These are phyloP conservation scores for Rusavskia elegans DNA, from an alignment of 495 filamentous ascomycete genomes.

Conservation along the genomic window DNA sequence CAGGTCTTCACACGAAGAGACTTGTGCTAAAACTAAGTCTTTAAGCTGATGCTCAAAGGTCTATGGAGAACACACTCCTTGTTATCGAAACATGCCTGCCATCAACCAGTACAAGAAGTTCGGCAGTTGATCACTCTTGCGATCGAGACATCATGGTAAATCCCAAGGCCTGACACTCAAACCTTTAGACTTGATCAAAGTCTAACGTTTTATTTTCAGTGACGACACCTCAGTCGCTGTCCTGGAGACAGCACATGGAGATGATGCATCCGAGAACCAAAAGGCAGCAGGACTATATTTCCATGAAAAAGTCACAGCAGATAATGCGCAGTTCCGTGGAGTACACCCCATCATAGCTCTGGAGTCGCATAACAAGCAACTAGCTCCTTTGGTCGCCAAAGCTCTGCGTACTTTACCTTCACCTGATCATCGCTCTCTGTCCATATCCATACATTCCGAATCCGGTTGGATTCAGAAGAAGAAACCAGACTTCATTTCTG, in stretches of 20 bases:
- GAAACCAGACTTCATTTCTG: conserved; percentile 66
- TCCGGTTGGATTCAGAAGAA: conserved; percentile 14
- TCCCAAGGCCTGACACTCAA: too few species aligned
- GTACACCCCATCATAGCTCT: conserved; percentile 64
- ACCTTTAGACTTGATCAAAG: too few species aligned
- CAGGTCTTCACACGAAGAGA: not conserved
- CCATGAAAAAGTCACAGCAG: conserved; percentile 66
- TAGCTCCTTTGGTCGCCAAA: conserved; percentile 48
- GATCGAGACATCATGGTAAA: conserved; percentile 80
- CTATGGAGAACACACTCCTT: not conserved
- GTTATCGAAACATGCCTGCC: not conserved
- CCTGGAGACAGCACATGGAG: conserved; percentile 38
- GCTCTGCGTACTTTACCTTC: conserved; percentile 40
- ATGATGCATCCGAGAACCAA: conserved; percentile 9
- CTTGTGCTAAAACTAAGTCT: not conserved
- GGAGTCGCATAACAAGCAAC: conserved; percentile 50
- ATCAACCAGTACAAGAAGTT: not conserved
- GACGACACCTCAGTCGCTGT: conserved; percentile 92
- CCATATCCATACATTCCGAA: not conserved
- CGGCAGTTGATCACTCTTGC: conserved; percentile 56
- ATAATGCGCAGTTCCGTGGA: conserved; percentile 53
- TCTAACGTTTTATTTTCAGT: conserved; percentile 21
- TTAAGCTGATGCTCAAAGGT: not conserved
- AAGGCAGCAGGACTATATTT: conserved; percentile 43
- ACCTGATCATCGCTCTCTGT: not conserved